These are phyloP conservation scores for Effrenium voratum DNA, from an alignment of 73 alveolate species.

Conservation along the genomic window DNA sequence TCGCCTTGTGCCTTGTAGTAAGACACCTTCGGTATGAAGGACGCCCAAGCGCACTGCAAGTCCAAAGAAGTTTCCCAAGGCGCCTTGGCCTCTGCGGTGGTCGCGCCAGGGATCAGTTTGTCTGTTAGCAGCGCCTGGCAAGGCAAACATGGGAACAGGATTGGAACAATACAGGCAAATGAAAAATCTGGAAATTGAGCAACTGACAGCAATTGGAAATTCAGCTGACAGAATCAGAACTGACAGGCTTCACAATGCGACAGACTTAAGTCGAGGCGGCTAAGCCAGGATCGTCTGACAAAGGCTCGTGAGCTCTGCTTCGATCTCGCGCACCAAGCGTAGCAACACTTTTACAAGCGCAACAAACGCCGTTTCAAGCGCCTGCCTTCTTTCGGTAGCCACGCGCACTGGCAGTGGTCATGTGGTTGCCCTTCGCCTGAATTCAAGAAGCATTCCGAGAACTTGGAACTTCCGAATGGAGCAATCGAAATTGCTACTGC, in stretches of 20 bases:
- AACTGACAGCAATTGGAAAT: too few relatives aligned
- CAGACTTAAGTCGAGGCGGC: background rate
- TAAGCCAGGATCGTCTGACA: conserved; percentile 45
- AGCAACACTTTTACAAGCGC: background rate
- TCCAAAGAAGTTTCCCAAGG: background rate
- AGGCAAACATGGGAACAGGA: background rate
- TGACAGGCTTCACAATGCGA: background rate
- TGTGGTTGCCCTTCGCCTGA: conserved; percentile 94
- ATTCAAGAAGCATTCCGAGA: too few relatives aligned
- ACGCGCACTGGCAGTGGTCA: conserved; percentile 92
- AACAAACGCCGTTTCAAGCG: background rate
- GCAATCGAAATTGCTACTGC: too few relatives aligned
- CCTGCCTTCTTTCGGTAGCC: conserved; percentile 65
- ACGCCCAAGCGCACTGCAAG: too few relatives aligned
- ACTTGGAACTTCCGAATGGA: too few relatives aligned
- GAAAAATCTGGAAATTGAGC: background rate
- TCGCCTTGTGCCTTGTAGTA: conserved; percentile 91
- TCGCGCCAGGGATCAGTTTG: conserved; percentile 90
- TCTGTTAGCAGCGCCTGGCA: conserved; percentile 15
- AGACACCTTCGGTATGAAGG: conserved; percentile 29
- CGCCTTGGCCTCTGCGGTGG: conserved; percentile 81
- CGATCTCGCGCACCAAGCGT: conserved; percentile 45
- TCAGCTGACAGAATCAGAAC: background rate
- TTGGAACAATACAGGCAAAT: background rate
- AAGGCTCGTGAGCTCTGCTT: conserved; percentile 90